These are phyloP conservation scores for Colletotrichum zoysiae DNA, from an alignment of 2,329 filamentous ascomycete genomes.

Conservation along the genomic window DNA sequence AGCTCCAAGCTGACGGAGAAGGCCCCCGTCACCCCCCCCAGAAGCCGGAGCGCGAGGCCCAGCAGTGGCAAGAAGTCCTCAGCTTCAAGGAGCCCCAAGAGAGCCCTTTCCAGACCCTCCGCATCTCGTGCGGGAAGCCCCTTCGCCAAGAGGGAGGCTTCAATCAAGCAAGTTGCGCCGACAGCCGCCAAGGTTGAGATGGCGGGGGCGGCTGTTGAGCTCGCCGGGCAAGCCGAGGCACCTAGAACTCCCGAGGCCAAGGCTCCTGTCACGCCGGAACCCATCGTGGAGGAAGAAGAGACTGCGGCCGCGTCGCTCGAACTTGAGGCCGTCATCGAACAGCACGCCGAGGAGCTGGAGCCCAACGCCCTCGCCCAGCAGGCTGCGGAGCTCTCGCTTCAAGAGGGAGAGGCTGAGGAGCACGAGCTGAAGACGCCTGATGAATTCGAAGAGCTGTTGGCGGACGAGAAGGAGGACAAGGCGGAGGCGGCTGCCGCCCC, in stretches of 20 bases:
- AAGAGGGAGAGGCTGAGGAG: constrained; percentile 25
- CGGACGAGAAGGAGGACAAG: constrained; percentile 28
- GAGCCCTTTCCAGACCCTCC: constrained; percentile 43
- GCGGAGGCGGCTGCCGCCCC: neutral
- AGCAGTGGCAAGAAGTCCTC: constrained; percentile 45
- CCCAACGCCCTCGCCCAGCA: constrained; percentile 12
- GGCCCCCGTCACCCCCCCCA: constrained; percentile 62
- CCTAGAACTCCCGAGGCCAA: constrained; percentile 24
- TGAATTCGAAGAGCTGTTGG: constrained; percentile 37
- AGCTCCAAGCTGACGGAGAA: constrained; percentile 77
- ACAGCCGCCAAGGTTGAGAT: constrained; percentile 41
- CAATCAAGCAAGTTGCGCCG: constrained; percentile 24
- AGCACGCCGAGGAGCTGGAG: constrained; percentile 27
- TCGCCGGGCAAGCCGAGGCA: constrained; percentile 41
- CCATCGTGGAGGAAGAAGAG: constrained; percentile 27
- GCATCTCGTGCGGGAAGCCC: constrained; percentile 32
- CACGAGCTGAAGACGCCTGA: constrained; percentile 39
- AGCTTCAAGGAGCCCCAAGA: constrained; percentile 37
- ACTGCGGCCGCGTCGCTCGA: constrained; percentile 21
- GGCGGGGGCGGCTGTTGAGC: constrained; percentile 40
- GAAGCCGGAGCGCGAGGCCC: constrained; percentile 50
- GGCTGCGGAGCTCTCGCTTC: constrained; percentile 23
- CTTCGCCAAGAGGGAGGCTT: constrained; percentile 18
- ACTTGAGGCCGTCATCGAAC: constrained; percentile 11
- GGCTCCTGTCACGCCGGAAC: constrained; percentile 31